These are phyloP conservation scores for Scenedesmus sp. DNA, from an alignment of 163 green algal genomes.

Conservation along the genomic window DNA sequence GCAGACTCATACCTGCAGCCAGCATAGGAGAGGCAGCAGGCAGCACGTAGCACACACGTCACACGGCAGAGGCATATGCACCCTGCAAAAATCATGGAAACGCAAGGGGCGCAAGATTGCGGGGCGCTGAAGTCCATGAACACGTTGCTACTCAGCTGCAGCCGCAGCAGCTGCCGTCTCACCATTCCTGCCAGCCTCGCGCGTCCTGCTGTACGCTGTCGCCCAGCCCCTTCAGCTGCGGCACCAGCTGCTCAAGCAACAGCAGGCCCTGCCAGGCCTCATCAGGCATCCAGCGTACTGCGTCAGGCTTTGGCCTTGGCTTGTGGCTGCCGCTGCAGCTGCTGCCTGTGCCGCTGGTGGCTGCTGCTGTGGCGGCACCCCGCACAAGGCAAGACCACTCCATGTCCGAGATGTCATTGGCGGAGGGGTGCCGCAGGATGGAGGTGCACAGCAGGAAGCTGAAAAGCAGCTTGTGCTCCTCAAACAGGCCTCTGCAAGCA, in stretches of 20 bases:
- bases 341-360: background rate
- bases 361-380: constrained; percentile 52
- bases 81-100: background rate
- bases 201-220: constrained; percentile 51
- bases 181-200: constrained; percentile 67
- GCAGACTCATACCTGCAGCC: constrained; percentile 41
- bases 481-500: constrained; percentile 81
- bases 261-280: constrained; percentile 56
- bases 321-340: background rate
- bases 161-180: background rate
- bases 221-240: constrained; percentile 62
- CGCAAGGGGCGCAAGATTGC: too few species aligned
- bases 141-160: too few species aligned
- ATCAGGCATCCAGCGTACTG: constrained; percentile 56
- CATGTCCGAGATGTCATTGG: constrained; percentile 60
- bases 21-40: background rate
- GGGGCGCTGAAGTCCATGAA: too few species aligned
- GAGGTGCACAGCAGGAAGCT: constrained; percentile 78
- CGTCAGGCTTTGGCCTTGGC: constrained; percentile 1
- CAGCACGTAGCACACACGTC: background rate
- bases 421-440: constrained; percentile 72
- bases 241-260: constrained; percentile 57
- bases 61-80: too few species aligned
- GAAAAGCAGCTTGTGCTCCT: constrained; percentile 91
- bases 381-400: constrained; percentile 89